phyloP scores from a whole-genome alignment of 1,284 basidiomycete species.

The Entoloma clypeatum region DNA sequence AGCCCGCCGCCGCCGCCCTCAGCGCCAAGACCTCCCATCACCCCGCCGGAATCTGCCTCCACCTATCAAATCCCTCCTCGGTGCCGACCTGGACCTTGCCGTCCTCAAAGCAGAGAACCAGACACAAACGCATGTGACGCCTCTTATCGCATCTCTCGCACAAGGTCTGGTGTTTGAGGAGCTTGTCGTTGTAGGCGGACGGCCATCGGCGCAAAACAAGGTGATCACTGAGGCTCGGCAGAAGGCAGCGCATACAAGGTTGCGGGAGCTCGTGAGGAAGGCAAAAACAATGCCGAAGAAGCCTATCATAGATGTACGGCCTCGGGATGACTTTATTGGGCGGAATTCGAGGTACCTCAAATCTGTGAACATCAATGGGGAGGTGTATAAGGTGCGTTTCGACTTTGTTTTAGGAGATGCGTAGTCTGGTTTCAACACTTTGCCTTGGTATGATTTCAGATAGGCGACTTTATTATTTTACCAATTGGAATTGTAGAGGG shows the following conservation, averaged over 20 bases:
- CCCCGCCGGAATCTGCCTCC: conserved; percentile 15
- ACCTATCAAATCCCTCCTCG: conserved; percentile 23
- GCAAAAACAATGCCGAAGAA: conserved; percentile 22
- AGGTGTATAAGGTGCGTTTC: conserved; percentile 35
- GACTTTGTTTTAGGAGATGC: too few species aligned
- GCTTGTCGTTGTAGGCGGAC: conserved; percentile 48
- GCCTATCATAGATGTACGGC: conserved; percentile 20
- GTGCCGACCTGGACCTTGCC: conserved; percentile 49
- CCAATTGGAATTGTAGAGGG: conserved; percentile 37
- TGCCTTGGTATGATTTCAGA: conserved; percentile 29
- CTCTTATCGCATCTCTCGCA: conserved; percentile 49
- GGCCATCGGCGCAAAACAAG: conserved; percentile 27
- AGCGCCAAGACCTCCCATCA: conserved; percentile 13
- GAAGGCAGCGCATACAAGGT: conserved; percentile 17
- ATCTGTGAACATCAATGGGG: conserved; percentile 34
- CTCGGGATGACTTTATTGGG: conserved; percentile 26
- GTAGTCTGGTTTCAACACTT: background rate
- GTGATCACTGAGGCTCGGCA: conserved; percentile 22
- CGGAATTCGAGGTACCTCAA: conserved; percentile 26
- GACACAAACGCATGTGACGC: conserved; percentile 56
- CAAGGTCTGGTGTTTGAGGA: conserved; percentile 47
- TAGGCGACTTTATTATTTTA: conserved; percentile 54
- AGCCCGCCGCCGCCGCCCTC: conserved; percentile 12
- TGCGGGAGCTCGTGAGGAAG: conserved; percentile 26
- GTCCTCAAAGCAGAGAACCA: conserved; percentile 53